Base-by-base conservation (phyloP, 352 stramenopile genomes). In the Phytophthora colocasiae region DNA sequence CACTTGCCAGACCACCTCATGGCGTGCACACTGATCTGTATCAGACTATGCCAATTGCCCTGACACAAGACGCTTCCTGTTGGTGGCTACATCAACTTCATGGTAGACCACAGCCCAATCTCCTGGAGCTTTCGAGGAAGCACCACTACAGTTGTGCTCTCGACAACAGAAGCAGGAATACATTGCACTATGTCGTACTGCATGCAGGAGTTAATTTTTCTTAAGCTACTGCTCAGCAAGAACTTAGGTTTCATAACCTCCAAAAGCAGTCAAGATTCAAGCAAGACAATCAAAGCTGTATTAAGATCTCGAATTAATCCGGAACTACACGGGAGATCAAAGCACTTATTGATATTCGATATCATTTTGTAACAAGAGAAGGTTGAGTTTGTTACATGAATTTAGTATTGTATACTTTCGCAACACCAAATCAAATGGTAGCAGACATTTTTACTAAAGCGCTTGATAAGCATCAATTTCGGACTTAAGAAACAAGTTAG, bases 71-170 rank as follows among this genome's bases (percentile, higher is more conserved):
- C 46, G 46, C 14, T 41, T n/a, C n/a, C 46, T 17, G 29, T 27
- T 6, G 29, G 15, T 29, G n/a, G 46, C 2, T 41, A 53, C 7
- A n/a, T 53, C 15, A n/a, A 53, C 46, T 17, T n/a, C n/a, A 19
- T n/a, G 14, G 8, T 29, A 32, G 38, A 19, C 9, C 15, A 5
- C 15, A 41, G 29, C 14, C 46, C n/a, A 41, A 53, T 53, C 2
- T 41, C 46, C 4, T 53, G 46, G n/a, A n/a, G 46, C 46, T 29
- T 5, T 41, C 46, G 2, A 40, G 46, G 15, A 53, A 41, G 0
- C 46, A 41, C 61, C 60, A 69, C 53, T n/a, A 65, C 53, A 5
- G 62, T 76, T 2, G 48, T 76, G 29, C 22, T 76, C 22, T 70
- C 56, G 4, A 75, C 65, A 49, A 65, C 65, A 36, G 46, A 73